A percentile compares a stretch with the other conserved stretches of the same genome.
phyloP scores from a whole-genome alignment of 805 yeast species.

The Hanseniaspora meyeri region DNA sequence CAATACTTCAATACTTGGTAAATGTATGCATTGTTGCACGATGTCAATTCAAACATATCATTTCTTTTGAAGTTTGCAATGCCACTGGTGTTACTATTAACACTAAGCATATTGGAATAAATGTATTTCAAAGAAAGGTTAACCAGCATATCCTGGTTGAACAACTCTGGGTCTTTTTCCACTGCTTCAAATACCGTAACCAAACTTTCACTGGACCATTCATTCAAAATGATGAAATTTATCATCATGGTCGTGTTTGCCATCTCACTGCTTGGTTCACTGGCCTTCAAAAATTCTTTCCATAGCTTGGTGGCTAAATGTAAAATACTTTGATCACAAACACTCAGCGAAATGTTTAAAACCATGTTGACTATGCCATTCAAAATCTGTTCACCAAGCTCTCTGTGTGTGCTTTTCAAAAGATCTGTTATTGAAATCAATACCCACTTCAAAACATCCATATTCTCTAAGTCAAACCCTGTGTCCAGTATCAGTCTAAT shows the following conservation, averaged over 20 bases:
- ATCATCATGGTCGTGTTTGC: background rate
- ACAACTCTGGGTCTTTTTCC: background rate
- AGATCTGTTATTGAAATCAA: background rate
- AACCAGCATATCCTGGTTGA: background rate
- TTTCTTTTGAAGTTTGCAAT: background rate
- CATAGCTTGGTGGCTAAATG: background rate
- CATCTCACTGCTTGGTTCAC: background rate
- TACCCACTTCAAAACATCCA: slow-evolving; percentile 1
- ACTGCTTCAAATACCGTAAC: background rate
- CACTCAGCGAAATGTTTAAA: background rate
- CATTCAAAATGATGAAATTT: background rate
- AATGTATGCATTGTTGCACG: background rate
- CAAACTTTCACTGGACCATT: background rate
- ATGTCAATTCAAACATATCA: slow-evolving; percentile 7
- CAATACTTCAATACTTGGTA: background rate
- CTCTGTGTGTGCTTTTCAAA: background rate
- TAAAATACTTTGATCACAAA: background rate
- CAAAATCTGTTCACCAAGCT: background rate
- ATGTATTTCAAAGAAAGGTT: background rate
- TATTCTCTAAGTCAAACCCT: background rate
- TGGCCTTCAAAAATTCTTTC: background rate
- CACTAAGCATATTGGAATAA: background rate
- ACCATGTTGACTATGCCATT: background rate
- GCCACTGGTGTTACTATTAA: slow-evolving; percentile 1
- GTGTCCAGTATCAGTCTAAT: background rate